Conservation (phyloP, 495 filamentous ascomycete genomes). For the Tuber calosporum region DNA sequence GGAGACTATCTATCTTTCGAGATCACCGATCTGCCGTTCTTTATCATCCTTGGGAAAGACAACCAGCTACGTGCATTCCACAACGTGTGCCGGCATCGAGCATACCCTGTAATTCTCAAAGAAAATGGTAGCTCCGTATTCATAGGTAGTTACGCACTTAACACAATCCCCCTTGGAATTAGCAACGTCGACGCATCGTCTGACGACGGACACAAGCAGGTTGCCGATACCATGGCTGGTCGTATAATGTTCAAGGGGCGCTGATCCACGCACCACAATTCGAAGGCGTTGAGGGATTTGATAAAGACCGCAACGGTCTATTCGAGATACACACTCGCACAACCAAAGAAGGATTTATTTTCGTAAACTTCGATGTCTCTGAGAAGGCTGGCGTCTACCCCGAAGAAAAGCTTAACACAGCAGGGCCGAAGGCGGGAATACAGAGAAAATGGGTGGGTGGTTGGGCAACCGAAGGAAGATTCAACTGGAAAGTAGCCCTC, state of each 20-base stretch:
- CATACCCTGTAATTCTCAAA: constrained; percentile 52
- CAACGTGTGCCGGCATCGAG: constrained; percentile 55
- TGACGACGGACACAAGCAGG: constrained; percentile 19
- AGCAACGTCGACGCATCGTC: constrained; percentile 5
- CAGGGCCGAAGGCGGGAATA: constrained; percentile 20
- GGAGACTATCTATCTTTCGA: constrained; percentile 50
- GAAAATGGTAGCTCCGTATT: constrained; percentile 48
- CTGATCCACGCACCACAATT: constrained; percentile 56
- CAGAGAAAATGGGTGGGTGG: constrained; percentile 43
- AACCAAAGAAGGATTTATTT: constrained; percentile 43
- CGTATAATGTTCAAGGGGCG: constrained; percentile 52
- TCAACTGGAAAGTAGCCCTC: constrained; percentile 47
- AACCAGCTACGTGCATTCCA: constrained; percentile 54
- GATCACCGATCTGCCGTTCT: constrained; percentile 49
- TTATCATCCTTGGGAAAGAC: constrained; percentile 49
- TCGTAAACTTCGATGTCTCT: constrained; percentile 46
- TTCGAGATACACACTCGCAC: constrained; percentile 46
- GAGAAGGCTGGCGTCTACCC: constrained; percentile 15
- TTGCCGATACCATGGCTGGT: constrained; percentile 60
- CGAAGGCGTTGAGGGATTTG: constrained; percentile 51
- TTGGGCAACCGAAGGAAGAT: constrained; percentile 43
- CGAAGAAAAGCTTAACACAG: constrained; percentile 19
- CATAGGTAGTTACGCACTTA: constrained; percentile 39
- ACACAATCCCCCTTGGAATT: background rate
- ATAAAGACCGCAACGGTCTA: constrained; percentile 51